phyloP scores from a whole-genome alignment of 2,329 filamentous ascomycete genomes.

The Exophiala aquamarina region DNA sequence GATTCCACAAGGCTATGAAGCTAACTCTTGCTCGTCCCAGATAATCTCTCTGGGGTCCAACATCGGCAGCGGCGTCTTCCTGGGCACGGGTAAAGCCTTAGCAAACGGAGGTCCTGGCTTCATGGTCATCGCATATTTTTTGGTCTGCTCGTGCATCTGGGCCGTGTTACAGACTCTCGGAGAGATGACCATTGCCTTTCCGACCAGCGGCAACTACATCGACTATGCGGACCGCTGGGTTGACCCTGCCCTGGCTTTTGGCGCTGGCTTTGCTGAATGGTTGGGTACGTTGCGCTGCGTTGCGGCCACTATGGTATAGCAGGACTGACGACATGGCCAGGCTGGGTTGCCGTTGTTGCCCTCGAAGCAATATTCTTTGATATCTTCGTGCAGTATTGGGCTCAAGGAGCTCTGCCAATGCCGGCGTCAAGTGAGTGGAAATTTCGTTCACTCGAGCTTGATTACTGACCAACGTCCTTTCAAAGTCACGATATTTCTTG shows the following conservation, averaged over 20 bases:
- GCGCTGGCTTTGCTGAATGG: slow-evolving; percentile 32
- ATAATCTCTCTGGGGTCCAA: slow-evolving; percentile 27
- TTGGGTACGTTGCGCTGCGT: too few species aligned
- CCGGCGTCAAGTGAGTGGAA: slow-evolving; percentile 17
- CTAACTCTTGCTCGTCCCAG: neutral
- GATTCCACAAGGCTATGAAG: neutral
- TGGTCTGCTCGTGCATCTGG: slow-evolving; percentile 34
- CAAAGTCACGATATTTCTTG: slow-evolving; percentile 27
- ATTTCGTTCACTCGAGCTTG: too few species aligned
- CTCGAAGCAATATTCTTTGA: slow-evolving; percentile 29
- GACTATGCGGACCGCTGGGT: slow-evolving; percentile 41
- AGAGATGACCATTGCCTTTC: slow-evolving; percentile 42
- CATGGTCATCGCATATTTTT: slow-evolving; percentile 35
- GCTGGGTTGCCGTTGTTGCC: slow-evolving; percentile 26
- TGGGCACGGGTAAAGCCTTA: slow-evolving; percentile 32
- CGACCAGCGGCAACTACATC: slow-evolving; percentile 39
- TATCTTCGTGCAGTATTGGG: slow-evolving; percentile 29
- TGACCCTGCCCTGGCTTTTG: slow-evolving; percentile 41
- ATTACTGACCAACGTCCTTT: slow-evolving; percentile 2
- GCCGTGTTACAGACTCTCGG: slow-evolving; percentile 32
- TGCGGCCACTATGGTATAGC: too few species aligned
- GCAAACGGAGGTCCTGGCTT: slow-evolving; percentile 33
- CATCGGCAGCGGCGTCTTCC: slow-evolving; percentile 37
- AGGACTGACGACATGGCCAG: slow-evolving; percentile 11
- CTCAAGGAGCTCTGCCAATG: slow-evolving; percentile 14